Conservation (phyloP, 169 alveolate genomes). For the Sarcocystis neurona region DNA sequence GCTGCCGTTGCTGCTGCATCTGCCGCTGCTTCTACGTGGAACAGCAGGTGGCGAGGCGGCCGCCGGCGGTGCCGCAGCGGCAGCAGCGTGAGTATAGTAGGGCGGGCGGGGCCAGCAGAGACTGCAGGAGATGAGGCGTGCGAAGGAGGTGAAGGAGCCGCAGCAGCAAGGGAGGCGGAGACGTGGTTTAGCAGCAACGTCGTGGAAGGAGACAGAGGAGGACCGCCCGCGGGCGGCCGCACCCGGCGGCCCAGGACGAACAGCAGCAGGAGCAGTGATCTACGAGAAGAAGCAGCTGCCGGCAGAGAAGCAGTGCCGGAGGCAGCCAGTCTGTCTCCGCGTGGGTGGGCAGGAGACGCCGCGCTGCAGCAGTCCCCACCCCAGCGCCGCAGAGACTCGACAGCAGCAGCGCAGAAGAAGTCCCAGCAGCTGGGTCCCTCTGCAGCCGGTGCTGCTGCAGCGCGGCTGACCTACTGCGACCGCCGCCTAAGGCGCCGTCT, state of each 20-base stretch:
- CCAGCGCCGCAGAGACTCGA: too few species aligned
- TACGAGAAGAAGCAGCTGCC: too few species aligned
- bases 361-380: too few species aligned
- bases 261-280: slow-evolving; percentile 20
- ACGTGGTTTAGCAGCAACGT: background rate
- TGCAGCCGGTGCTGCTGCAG: too few species aligned
- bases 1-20: too few species aligned
- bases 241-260: background rate
- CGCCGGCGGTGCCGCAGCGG: too few species aligned
- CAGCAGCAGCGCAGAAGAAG: too few species aligned
- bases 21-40: too few species aligned
- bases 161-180: background rate
- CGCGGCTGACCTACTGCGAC: too few species aligned
- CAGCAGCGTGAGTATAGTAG: background rate
- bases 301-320: background rate
- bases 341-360: background rate
- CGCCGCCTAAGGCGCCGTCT: background rate
- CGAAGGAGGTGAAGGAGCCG: background rate
- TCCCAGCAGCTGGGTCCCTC: too few species aligned
- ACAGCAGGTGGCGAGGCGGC: too few species aligned
- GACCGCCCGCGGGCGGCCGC: background rate
- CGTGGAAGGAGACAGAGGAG: background rate
- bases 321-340: background rate
- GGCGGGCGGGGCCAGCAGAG: background rate
- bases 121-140: background rate